Evolutionary conservation across 768 basidiomycete species (phyloP).

Genomic region (Suillus placidus): DNA sequence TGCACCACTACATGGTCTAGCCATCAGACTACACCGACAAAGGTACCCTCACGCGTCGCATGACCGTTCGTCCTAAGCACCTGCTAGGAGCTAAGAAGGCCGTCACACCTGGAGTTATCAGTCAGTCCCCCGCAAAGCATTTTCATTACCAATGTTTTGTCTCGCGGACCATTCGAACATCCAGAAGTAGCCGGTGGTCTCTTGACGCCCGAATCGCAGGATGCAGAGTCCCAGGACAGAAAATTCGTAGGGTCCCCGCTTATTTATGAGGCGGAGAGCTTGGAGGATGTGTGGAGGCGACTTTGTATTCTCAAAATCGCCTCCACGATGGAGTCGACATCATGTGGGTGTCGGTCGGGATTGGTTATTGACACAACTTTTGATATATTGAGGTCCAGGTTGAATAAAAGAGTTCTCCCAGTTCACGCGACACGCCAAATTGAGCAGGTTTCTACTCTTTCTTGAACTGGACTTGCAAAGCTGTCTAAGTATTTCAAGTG

Average conservation of each 20-base stretch:
- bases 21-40: slow-evolving; percentile 68
- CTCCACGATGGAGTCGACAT: too few relatives aligned
- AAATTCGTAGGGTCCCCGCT: slow-evolving; percentile 66
- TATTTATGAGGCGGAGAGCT: slow-evolving; percentile 29
- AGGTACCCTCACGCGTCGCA: slow-evolving; percentile 57
- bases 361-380: too few relatives aligned
- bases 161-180: slow-evolving; percentile 18
- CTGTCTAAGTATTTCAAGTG: too few relatives aligned
- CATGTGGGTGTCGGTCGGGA: too few relatives aligned
- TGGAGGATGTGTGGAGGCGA: too few relatives aligned
- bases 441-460: too few relatives aligned
- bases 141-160: slow-evolving; percentile 8
- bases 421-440: too few relatives aligned
- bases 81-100: slow-evolving; percentile 46
- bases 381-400: too few relatives aligned
- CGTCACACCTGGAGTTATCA: slow-evolving; percentile 49
- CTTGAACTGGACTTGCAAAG: too few relatives aligned
- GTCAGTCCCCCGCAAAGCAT: slow-evolving; percentile 38
- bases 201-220: slow-evolving; percentile 59
- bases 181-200: slow-evolving; percentile 61
- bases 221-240: slow-evolving; percentile 45
- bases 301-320: too few relatives aligned
- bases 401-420: too few relatives aligned
- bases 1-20: slow-evolving; percentile 48
- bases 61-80: slow-evolving; percentile 58